Conservation (phyloP, 1,284 basidiomycete species). For the Malassezia brasiliensis region DNA sequence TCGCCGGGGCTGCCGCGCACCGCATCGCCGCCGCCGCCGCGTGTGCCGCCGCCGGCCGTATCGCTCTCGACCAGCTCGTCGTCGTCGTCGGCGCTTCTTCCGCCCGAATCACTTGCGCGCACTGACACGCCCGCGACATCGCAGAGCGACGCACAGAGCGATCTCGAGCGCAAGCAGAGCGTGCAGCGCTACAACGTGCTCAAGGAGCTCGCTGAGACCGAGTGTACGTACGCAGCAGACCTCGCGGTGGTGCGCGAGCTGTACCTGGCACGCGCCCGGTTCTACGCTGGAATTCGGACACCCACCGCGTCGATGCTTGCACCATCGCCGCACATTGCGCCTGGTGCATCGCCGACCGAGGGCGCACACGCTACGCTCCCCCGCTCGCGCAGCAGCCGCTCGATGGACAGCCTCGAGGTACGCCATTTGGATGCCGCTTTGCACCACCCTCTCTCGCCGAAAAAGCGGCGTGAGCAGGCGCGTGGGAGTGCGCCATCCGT, state of each 20-base stretch:
- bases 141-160: neutral
- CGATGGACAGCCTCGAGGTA: neutral
- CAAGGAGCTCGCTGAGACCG: slow-evolving; percentile 60
- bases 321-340: neutral
- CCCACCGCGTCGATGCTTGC: neutral
- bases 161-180: slow-evolving; percentile 38
- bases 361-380: neutral
- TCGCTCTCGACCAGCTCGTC: neutral
- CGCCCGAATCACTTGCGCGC: neutral
- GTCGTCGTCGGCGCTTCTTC: neutral
- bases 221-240: slow-evolving; percentile 77
- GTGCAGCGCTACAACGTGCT: slow-evolving; percentile 74
- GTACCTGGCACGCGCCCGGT: slow-evolving; percentile 52
- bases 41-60: neutral
- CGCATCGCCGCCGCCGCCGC: neutral
- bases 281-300: slow-evolving; percentile 29
- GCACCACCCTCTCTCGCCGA: slow-evolving; percentile 3
- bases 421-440: neutral
- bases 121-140: neutral
- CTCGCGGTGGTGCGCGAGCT: slow-evolving; percentile 72
- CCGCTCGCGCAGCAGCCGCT: neutral
- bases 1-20: neutral
- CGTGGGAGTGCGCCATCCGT: neutral
- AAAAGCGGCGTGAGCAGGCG: neutral
- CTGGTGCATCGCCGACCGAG: neutral